Percentiles rank a stretch among this genome's conserved stretches.
These are phyloP conservation scores for Ophiostoma sp. DNA, from an alignment of 2,329 filamentous ascomycete genomes.

Conservation along the genomic window DNA sequence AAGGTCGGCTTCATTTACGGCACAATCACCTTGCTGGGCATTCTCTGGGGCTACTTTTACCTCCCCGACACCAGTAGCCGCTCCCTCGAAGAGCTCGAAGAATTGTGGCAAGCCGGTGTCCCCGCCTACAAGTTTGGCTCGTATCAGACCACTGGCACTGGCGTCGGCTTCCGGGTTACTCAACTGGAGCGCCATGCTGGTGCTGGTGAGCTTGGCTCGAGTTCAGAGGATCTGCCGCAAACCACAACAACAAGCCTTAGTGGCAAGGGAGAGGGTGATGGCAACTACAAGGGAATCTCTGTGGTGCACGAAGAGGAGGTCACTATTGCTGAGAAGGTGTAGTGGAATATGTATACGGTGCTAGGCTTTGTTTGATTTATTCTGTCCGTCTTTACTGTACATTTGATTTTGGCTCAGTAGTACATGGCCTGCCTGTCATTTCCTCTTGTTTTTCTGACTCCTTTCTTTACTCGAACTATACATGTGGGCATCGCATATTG, in stretches of 20 bases:
- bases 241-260: background rate
- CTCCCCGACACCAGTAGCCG: conserved; percentile 26
- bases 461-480: background rate
- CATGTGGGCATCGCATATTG: conserved; percentile 1
- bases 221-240: conserved; percentile 20
- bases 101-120: conserved; percentile 25
- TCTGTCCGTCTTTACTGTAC: background rate
- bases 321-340: background rate
- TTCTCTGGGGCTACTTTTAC: conserved; percentile 27
- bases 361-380: background rate
- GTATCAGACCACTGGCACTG: conserved; percentile 11
- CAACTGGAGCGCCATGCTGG: conserved; percentile 27
- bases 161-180: conserved; percentile 23
- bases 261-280: background rate
- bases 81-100: conserved; percentile 30
- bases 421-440: background rate
- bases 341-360: background rate
- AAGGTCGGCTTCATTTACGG: conserved; percentile 32
- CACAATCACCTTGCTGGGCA: conserved; percentile 19
- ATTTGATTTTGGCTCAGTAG: background rate
- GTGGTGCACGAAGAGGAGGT: conserved; percentile 23
- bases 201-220: background rate
- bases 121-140: conserved; percentile 22
- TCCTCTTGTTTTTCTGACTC: too few relatives aligned
- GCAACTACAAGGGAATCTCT: background rate